Evolutionary conservation across 768 basidiomycete species (phyloP).

Genomic region (Rickenella mellea): DNA sequence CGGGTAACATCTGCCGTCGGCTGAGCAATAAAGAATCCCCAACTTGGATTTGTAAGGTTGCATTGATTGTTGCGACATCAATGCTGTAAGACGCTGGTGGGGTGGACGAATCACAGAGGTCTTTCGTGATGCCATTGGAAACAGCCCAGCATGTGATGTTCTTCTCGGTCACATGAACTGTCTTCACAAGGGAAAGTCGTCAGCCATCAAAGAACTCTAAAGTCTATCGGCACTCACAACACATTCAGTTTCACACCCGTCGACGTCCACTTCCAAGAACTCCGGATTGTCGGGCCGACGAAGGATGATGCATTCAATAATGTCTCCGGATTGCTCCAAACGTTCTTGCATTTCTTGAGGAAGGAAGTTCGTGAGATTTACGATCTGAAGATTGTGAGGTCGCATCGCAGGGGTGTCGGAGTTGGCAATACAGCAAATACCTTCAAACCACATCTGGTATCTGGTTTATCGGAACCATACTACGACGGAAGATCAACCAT

Average conservation of each 20-base stretch:
- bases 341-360: conserved; percentile 16
- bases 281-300: conserved; percentile 16
- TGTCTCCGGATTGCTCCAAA: conserved; percentile 17
- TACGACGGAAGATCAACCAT: conserved; percentile 23
- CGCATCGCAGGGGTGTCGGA: conserved; percentile 1
- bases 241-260: too few relatives aligned
- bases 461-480: conserved; percentile 95
- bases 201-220: too few relatives aligned
- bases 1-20: conserved; percentile 37
- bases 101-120: not conserved
- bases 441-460: conserved; percentile 81
- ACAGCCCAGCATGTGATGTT: too few relatives aligned
- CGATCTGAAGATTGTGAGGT: conserved; percentile 19
- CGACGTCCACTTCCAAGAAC: too few relatives aligned
- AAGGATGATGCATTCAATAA: conserved; percentile 23
- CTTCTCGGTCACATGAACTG: too few relatives aligned
- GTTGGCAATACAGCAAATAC: conserved; percentile 29
- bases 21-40: conserved; percentile 54
- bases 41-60: conserved; percentile 30
- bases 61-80: conserved; percentile 28
- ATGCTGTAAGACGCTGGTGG: too few relatives aligned
- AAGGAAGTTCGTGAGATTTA: conserved; percentile 22
- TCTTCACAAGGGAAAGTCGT: too few relatives aligned
- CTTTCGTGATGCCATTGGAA: not conserved
- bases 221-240: too few relatives aligned